These are phyloP conservation scores for Hirschioporus abietinus DNA, from an alignment of 768 basidiomycete genomes.

Conservation along the genomic window DNA sequence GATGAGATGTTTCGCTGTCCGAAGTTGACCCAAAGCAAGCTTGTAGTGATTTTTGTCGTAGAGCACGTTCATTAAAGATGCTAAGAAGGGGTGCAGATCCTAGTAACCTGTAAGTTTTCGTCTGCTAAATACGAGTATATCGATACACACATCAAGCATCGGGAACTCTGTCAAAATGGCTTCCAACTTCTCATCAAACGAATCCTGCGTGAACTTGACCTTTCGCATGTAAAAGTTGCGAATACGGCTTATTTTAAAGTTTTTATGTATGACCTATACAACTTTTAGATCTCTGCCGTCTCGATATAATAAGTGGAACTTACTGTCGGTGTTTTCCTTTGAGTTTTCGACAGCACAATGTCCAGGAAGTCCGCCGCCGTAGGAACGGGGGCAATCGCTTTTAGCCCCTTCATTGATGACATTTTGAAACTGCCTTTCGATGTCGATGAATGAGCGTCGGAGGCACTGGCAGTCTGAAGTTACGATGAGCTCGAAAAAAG, in stretches of 20 bases:
- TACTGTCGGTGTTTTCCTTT: slow-evolving; percentile 96
- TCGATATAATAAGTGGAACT: slow-evolving; percentile 14
- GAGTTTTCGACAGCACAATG: slow-evolving; percentile 90
- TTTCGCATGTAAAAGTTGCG: slow-evolving; percentile 99
- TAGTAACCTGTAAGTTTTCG: slow-evolving; percentile 18
- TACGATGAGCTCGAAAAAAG: too few species aligned
- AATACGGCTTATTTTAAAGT: slow-evolving; percentile 99
- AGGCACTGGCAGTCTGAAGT: too few species aligned
- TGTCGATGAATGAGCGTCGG: too few species aligned
- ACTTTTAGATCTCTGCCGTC: background rate
- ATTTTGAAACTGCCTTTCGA: slow-evolving; percentile 21
- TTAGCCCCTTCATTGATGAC: slow-evolving; percentile 81
- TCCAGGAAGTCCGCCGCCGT: slow-evolving; percentile 93
- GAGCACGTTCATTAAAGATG: slow-evolving; percentile 94
- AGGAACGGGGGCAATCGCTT: slow-evolving; percentile 98
- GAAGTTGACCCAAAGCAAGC: slow-evolving; percentile 93
- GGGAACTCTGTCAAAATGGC: slow-evolving; percentile 96
- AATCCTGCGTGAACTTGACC: slow-evolving; percentile 97
- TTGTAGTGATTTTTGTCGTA: slow-evolving; percentile 99
- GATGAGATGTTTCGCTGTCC: slow-evolving; percentile 92
- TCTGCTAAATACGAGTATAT: background rate
- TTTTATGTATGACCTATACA: slow-evolving; percentile 91
- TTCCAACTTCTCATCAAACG: slow-evolving; percentile 92
- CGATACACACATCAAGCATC: slow-evolving; percentile 79
- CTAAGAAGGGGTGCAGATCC: slow-evolving; percentile 95